Percentiles rank a stretch among this genome's conserved stretches.
Conservation (phyloP, 352 stramenopile genomes). For the Phytophthora fragariaefolia region DNA sequence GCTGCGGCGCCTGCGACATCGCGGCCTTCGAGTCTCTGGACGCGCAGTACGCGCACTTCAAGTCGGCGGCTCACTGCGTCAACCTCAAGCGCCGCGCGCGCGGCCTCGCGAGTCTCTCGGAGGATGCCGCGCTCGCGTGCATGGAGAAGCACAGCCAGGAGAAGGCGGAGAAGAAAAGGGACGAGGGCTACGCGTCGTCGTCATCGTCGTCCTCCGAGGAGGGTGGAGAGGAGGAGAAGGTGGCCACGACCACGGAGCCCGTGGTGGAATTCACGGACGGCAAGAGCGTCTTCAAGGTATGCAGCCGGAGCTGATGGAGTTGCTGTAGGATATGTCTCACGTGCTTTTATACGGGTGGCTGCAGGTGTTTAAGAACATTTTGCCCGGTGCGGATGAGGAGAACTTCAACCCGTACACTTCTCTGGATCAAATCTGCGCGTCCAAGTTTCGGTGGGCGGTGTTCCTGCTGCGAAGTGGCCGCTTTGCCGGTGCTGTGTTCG, state of each 20-base stretch:
- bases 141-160: slow-evolving; percentile 29
- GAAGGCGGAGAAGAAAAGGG: slow-evolving; percentile 35
- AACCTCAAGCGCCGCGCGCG: slow-evolving; percentile 84
- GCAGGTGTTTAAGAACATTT: slow-evolving; percentile 76
- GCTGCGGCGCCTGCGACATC: slow-evolving; percentile 80
- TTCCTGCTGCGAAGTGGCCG: slow-evolving; percentile 92
- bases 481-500: slow-evolving; percentile 92
- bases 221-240: slow-evolving; percentile 51
- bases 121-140: slow-evolving; percentile 44
- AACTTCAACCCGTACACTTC: slow-evolving; percentile 66
- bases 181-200: slow-evolving; percentile 30
- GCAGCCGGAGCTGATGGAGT: not conserved
- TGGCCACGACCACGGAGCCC: slow-evolving; percentile 58
- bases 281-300: slow-evolving; percentile 78
- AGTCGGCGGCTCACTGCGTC: slow-evolving; percentile 78
- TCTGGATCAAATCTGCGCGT: slow-evolving; percentile 54
- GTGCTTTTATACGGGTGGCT: no score
- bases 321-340: not conserved
- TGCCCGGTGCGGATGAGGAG: slow-evolving; percentile 54
- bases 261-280: slow-evolving; percentile 84
- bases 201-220: slow-evolving; percentile 57
- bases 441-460: slow-evolving; percentile 83
- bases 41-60: slow-evolving; percentile 89
- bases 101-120: slow-evolving; percentile 50
- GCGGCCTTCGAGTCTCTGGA: slow-evolving; percentile 70